Percentiles rank a stretch among this genome's conserved stretches.
Evolutionary conservation across 768 basidiomycete species (phyloP).

Genomic region (Fibroporia radiculosa): DNA sequence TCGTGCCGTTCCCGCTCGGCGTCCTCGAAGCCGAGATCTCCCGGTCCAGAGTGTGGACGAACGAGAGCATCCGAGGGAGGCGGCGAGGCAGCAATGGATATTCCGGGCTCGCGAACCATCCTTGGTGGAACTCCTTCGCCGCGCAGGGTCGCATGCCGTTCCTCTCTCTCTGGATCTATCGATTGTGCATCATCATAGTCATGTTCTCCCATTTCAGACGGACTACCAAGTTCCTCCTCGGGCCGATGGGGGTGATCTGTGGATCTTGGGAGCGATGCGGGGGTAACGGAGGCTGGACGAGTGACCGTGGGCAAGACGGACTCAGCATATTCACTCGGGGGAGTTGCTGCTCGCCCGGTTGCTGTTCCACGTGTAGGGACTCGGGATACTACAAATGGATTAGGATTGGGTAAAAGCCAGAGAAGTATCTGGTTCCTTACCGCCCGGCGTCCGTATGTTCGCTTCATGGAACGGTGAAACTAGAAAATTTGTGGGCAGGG

Average conservation of each 20-base stretch:
- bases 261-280: too few species aligned
- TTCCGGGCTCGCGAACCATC: too few species aligned
- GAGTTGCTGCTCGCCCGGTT: background rate
- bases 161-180: too few species aligned
- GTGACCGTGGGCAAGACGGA: background rate
- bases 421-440: background rate
- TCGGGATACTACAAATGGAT: background rate
- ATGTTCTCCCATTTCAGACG: too few species aligned
- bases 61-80: too few species aligned
- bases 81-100: conserved; percentile 1
- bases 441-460: conserved; percentile 3
- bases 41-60: conserved; percentile 21
- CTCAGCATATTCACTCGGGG: background rate
- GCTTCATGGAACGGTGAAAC: background rate
- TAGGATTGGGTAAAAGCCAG: background rate
- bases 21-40: conserved; percentile 31
- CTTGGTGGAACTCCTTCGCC: background rate
- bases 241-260: too few species aligned
- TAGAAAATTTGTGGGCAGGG: background rate
- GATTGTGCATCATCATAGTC: background rate
- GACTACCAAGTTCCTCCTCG: too few species aligned
- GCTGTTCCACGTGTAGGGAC: background rate
- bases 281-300: background rate
- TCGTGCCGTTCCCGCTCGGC: conserved; percentile 40
- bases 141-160: too few species aligned